Evolutionary conservation across 2,329 filamentous ascomycete genomes (phyloP).

Genomic region (Fusarium sp.): DNA sequence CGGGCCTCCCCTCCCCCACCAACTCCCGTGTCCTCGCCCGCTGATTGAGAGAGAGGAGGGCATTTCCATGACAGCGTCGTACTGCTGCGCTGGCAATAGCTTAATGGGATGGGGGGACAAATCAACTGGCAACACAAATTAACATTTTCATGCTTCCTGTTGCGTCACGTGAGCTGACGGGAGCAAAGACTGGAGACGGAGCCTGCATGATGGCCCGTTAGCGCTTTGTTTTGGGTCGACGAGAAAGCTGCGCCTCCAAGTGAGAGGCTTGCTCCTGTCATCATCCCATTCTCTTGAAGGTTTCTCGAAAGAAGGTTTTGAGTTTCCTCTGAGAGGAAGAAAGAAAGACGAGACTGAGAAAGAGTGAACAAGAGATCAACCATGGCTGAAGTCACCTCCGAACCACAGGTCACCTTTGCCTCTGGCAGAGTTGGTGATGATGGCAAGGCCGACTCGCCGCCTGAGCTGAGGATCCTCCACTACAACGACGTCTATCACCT

Average conservation of each 20-base stretch:
- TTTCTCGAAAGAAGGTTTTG: background rate
- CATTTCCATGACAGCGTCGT: conserved; percentile 3
- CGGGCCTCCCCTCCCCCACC: background rate
- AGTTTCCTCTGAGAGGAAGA: background rate
- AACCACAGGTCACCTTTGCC: conserved; percentile 44
- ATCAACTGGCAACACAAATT: conserved; percentile 33
- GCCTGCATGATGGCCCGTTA: conserved; percentile 36
- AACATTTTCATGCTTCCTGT: background rate
- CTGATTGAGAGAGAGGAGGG: conserved; percentile 17
- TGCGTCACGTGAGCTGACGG: conserved; percentile 32
- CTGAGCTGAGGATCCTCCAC: conserved; percentile 85
- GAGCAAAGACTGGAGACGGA: conserved; percentile 11
- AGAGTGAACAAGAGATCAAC: background rate
- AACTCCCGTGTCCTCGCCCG: background rate
- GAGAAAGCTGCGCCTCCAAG: conserved; percentile 34
- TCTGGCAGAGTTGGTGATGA: conserved; percentile 38
- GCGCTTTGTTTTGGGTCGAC: conserved; percentile 18
- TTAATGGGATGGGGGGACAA: conserved; percentile 5
- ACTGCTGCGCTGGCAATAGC: conserved; percentile 13
- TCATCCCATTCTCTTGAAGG: conserved; percentile 15
- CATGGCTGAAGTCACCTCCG: conserved; percentile 43
- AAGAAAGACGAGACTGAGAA: background rate
- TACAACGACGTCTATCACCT: conserved; percentile 97
- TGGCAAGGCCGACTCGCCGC: conserved; percentile 48
- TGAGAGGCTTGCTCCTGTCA: conserved; percentile 26